A percentile compares a stretch with the other conserved stretches of the same genome.
phyloP scores from a whole-genome alignment of 805 yeast genomes.

The Hanseniaspora osmophila region DNA sequence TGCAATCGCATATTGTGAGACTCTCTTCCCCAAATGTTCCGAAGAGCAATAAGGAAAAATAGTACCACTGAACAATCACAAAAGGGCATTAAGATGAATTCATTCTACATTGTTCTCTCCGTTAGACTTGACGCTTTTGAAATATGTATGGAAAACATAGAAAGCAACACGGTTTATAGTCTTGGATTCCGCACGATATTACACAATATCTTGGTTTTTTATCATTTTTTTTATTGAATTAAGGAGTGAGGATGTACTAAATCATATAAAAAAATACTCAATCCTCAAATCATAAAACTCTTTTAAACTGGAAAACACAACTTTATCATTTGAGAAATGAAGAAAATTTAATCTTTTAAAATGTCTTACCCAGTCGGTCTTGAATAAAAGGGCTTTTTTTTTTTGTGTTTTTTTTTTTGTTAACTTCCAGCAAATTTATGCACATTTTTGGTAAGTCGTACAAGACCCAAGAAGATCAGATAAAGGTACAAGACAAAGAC shows the following conservation, averaged over 20 bases:
- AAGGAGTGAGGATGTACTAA: no score
- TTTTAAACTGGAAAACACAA: no score
- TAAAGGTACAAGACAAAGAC: no score
- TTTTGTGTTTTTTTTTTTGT: no score
- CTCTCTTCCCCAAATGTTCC: not conserved
- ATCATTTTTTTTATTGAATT: not conserved
- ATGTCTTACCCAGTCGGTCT: no score
- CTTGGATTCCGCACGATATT: constrained; percentile 61
- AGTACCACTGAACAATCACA: constrained; percentile 15
- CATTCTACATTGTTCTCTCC: constrained; percentile 38
- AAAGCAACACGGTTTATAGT: constrained; percentile 64
- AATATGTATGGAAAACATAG: constrained; percentile 24
- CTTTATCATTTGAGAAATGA: constrained; percentile 1
- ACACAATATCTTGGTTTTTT: constrained; percentile 14
- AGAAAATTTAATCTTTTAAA: no score
- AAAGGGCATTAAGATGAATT: constrained; percentile 62
- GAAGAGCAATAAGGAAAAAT: not conserved
- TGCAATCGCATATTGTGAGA: constrained; percentile 14
- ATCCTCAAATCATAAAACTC: no score
- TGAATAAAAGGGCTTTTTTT: no score
- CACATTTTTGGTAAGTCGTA: no score
- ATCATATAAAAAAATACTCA: no score
- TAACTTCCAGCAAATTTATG: no score
- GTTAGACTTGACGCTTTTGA: constrained; percentile 54
- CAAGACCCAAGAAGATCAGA: no score